Evolutionary conservation across 1,139 yeast species (phyloP).

Genomic region (Magnusiomyces ingens): DNA sequence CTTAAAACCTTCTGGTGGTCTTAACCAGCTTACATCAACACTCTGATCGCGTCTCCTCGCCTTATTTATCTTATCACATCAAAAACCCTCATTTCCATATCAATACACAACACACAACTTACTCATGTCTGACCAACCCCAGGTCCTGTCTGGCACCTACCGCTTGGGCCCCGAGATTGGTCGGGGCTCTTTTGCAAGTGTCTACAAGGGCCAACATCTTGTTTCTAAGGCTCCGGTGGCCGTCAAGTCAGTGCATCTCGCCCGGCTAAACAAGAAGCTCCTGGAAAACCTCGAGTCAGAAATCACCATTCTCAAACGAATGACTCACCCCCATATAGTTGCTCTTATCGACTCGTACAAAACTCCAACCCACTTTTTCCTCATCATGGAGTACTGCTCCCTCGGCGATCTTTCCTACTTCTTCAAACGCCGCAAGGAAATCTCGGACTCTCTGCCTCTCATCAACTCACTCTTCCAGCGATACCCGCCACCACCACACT

Average conservation of each 20-base stretch:
- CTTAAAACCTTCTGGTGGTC: too few relatives aligned
- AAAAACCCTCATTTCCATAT: neutral
- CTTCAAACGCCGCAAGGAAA: slow-evolving; percentile 67
- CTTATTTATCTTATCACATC: neutral
- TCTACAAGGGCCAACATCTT: slow-evolving; percentile 57
- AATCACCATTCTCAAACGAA: slow-evolving; percentile 73
- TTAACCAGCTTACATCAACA: neutral
- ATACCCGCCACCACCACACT: slow-evolving; percentile 71
- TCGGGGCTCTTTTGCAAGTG: slow-evolving; percentile 91
- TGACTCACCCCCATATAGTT: slow-evolving; percentile 91
- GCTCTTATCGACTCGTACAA: slow-evolving; percentile 75
- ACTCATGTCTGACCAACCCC: slow-evolving; percentile 8
- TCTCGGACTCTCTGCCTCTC: slow-evolving; percentile 70
- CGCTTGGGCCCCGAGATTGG: slow-evolving; percentile 74
- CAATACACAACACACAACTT: slow-evolving; percentile 1
- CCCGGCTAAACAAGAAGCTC: slow-evolving; percentile 77
- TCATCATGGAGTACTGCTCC: slow-evolving; percentile 96
- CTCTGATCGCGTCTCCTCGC: neutral
- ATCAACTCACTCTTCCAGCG: slow-evolving; percentile 67
- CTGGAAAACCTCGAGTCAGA: slow-evolving; percentile 88
- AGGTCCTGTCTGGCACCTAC: slow-evolving; percentile 28
- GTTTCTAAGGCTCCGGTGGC: slow-evolving; percentile 62
- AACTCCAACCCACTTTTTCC: slow-evolving; percentile 71
- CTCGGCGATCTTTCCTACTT: slow-evolving; percentile 88
- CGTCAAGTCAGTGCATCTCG: slow-evolving; percentile 77